Evolutionary conservation across 2,329 filamentous ascomycete species (phyloP).

Genomic region (Colletotrichum zoysiae): DNA sequence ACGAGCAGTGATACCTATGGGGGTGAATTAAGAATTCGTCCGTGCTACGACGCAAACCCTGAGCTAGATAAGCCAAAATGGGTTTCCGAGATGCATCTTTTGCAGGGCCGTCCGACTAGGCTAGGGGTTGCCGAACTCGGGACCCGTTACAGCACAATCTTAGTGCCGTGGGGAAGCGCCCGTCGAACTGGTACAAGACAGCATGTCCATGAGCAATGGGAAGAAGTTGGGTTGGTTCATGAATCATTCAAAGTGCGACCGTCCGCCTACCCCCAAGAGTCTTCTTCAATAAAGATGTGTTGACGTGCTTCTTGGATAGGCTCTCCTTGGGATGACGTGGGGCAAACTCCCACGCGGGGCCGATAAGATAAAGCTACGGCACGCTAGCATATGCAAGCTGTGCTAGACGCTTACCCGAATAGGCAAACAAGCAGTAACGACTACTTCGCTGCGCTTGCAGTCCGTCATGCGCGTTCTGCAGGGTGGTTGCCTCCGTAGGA

Average conservation of each 20-base stretch:
- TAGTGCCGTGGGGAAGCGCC: conserved; percentile 33
- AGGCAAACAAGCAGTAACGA: conserved; percentile 39
- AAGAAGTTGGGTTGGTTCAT: conserved; percentile 1
- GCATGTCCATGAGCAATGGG: conserved; percentile 10
- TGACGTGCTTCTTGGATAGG: conserved; percentile 12
- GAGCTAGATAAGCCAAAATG: conserved; percentile 41
- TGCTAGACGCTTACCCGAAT: conserved; percentile 39
- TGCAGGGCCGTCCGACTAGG: conserved; percentile 29
- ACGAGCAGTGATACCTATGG: conserved; percentile 23
- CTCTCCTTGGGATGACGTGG: conserved; percentile 34
- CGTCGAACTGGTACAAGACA: conserved; percentile 6
- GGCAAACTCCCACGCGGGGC: conserved; percentile 35
- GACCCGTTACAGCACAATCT: conserved; percentile 23
- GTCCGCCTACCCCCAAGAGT: neutral
- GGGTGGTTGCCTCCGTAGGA: neutral
- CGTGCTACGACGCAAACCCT: conserved; percentile 38
- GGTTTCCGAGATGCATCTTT: conserved; percentile 39
- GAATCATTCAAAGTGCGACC: conserved; percentile 22
- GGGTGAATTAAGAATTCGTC: conserved; percentile 22
- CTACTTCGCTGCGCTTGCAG: conserved; percentile 28
- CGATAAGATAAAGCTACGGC: conserved; percentile 40
- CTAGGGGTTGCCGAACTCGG: conserved; percentile 17
- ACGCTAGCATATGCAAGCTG: conserved; percentile 40
- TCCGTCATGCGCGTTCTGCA: conserved; percentile 16
- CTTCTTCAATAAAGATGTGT: conserved; percentile 21